Evolutionary conservation across 257 asterid genomes (phyloP), one percentile per base, ranked within the genome.

Genomic region (Orobanche coerulescens): DNA sequence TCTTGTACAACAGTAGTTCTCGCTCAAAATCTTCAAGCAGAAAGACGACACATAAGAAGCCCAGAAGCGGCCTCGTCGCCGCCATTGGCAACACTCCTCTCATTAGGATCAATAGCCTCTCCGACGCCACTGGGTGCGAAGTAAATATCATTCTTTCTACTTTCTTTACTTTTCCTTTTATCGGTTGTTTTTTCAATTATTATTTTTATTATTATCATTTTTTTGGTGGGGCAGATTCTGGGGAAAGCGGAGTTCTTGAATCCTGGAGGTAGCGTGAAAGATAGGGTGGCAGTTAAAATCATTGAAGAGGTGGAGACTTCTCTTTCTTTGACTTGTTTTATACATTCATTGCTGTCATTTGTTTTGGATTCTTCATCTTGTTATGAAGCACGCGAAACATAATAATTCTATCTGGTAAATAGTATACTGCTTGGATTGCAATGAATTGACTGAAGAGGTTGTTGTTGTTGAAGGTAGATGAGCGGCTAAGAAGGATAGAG

Each of bases 261-360:
- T 63, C 98, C 98, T 13, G 97, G 98, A 28, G 98, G 98, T 43
- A 92, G 96, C 66, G 97, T 92, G 43, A 88, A 92, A 76, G 98
- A 92, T 61, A 81, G 97, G 71, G 95, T 88, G 40, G 97, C 97
- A 0, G 89, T 92, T 52, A 81, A 88, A 73, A 86, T 92, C 65
- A 81, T 92, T 62, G 84, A 92, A 82, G 98, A 92, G 95, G 97
- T 88, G 42, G 10, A 52, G 15, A 43, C 9, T 66, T 39, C 34
- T 31, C 22, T 26, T 15, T n/a, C 3, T 51, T 64, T 20, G 8
- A 14, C 3, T 48, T 54, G n/a, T 61, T 22, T 34, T 6, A 5
- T 31, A 4, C 52, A 19, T 46, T 18, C 23, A 12, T 20, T 49
- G 25, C 53, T 19, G 53, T 47, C 2, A 8, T 5, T 47, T 18